Percentiles rank a stretch among this genome's conserved stretches.
Evolutionary conservation across 23 red algal species (phyloP).

Genomic region (Cyanidioschyzon merolae): DNA sequence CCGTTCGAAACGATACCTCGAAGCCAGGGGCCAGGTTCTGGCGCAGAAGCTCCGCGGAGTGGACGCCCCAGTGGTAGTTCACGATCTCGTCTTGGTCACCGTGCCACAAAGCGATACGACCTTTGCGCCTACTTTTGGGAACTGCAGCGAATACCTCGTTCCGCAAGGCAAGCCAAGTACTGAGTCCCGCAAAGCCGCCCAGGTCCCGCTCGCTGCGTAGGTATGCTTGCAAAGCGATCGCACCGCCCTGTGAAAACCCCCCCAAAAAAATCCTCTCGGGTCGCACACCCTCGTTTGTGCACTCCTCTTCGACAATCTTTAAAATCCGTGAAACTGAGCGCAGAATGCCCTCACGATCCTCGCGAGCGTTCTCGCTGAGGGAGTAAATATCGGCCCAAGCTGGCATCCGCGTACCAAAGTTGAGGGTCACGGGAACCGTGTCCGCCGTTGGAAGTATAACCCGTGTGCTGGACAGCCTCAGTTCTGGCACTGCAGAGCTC

Average conservation of each 20-base stretch:
- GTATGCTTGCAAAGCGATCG: constrained; percentile 53
- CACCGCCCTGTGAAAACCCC: constrained; percentile 90
- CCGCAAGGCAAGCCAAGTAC: constrained; percentile 62
- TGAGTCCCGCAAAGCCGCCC: constrained; percentile 56
- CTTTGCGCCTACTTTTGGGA: not conserved
- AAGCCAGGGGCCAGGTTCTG: constrained; percentile 11
- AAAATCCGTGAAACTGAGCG: constrained; percentile 34
- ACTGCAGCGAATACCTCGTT: not conserved
- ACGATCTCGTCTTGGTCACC: not conserved
- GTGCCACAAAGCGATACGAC: constrained; percentile 13
- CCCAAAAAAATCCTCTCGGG: constrained; percentile 61
- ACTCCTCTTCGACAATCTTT: constrained; percentile 45
- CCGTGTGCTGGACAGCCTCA: constrained; percentile 44
- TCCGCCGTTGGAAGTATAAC: constrained; percentile 65
- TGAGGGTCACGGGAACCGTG: constrained; percentile 15
- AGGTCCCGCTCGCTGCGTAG: constrained; percentile 33
- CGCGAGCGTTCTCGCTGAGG: constrained; percentile 30
- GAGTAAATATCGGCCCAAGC: constrained; percentile 63
- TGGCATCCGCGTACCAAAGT: constrained; percentile 17
- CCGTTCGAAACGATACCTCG: constrained; percentile 3
- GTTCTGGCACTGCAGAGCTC: constrained; percentile 38
- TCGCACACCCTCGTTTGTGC: constrained; percentile 29
- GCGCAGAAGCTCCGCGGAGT: not conserved
- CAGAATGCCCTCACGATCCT: constrained; percentile 47
- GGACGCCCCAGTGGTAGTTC: not conserved